Base-by-base conservation (phyloP, 1,139 yeast genomes). In the Debaryomyces subglobosus region DNA sequence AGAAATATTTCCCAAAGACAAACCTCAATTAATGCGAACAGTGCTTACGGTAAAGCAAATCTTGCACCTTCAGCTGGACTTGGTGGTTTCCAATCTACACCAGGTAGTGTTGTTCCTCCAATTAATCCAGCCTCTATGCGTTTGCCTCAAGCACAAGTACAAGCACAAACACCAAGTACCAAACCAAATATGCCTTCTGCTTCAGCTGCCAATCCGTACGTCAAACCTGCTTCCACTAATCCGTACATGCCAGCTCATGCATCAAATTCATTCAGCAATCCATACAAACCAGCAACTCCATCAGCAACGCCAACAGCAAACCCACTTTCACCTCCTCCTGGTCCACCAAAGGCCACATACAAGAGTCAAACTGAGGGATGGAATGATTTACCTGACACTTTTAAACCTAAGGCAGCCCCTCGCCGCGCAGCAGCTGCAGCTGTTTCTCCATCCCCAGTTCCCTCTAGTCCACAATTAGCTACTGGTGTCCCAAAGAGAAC, bases 361-460 rank as follows among this genome's bases (percentile, higher is more conserved):
- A 81, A 78, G 47, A 64, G 63, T 60, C 86, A 86, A 41, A 85
- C 85, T 41, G 94, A 88, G 44, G 97, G 97, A 3, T 92, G 97
- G 97, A 92, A 92, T 62, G 97, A 92, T 66, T 74, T 92, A 55
- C 97, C 97, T 44, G 78, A 85, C n/a, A 75, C 81, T 24, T 78
- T 86, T 65, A 82, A 74, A 74, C 64, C 67, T 42, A 63, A 70
- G 59, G 71, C 80, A 20, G 71, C 77, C 29, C 69, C 82, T 12
- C 77, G 81, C 32, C 78, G 86, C 57, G 77, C 82, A 47, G 77
- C 82, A 16, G 74, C 84, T 1, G 71, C 81, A 3, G 76, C 76
- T 1, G 63, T 58, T 25, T 56, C 65, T 10, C 53, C 63, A 4
- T 54, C 63, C 7, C 60, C 64, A 30, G 49, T 65, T n/a, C 62